Percentiles rank a stretch among this genome's conserved stretches.
phyloP scores from a whole-genome alignment of 2,329 filamentous ascomycete genomes.

The Alternaria consortialis region DNA sequence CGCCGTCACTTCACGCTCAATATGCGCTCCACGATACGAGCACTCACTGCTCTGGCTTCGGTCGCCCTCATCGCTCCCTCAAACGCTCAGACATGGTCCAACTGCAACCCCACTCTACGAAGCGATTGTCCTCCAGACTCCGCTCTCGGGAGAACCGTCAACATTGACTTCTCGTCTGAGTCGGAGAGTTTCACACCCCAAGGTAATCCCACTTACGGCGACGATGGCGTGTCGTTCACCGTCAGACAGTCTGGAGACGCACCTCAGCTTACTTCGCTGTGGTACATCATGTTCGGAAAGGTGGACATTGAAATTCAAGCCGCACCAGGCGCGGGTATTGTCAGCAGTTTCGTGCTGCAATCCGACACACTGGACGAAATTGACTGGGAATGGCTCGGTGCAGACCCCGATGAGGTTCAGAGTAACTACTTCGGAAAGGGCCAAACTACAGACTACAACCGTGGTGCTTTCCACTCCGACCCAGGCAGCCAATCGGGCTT shows the following conservation, averaged over 20 bases:
- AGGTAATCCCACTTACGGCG: constrained; percentile 75
- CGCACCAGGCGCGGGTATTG: constrained; percentile 88
- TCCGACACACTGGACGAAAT: constrained; percentile 95
- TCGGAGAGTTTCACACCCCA: constrained; percentile 81
- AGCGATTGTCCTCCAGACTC: constrained; percentile 75
- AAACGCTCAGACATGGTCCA: constrained; percentile 63
- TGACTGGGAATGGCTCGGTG: constrained; percentile 95
- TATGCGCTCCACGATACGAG: constrained; percentile 47
- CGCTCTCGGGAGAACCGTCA: constrained; percentile 82
- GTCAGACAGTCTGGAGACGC: constrained; percentile 81
- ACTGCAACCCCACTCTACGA: constrained; percentile 65
- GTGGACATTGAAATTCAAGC: constrained; percentile 87
- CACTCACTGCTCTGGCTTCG: constrained; percentile 51
- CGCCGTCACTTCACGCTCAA: constrained; percentile 24
- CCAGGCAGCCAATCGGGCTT: constrained; percentile 75
- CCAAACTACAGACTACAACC: constrained; percentile 82
- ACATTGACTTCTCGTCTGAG: constrained; percentile 79
- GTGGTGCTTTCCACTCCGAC: constrained; percentile 80
- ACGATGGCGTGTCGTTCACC: constrained; percentile 82
- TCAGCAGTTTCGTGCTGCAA: constrained; percentile 89
- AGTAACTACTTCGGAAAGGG: constrained; percentile 89
- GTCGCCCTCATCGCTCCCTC: constrained; percentile 52
- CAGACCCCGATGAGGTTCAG: constrained; percentile 80
- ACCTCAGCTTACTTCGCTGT: constrained; percentile 85
- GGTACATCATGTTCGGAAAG: constrained; percentile 99